Conservation (phyloP, 768 basidiomycete species). For the Mycena galopus region DNA sequence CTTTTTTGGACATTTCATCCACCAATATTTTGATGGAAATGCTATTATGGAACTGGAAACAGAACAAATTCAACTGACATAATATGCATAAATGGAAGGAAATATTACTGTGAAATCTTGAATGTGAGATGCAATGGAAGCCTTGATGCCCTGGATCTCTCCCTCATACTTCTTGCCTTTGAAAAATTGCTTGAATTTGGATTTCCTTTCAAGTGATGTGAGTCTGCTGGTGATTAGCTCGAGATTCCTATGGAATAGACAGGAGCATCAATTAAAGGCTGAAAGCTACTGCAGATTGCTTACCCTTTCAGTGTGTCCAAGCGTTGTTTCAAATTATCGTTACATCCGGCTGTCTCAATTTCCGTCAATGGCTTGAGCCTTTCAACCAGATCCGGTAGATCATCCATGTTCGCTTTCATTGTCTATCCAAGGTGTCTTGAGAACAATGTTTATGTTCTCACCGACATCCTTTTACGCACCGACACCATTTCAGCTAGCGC, state of each 20-base stretch:
- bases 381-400: too few relatives aligned
- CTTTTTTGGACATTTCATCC: not conserved
- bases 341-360: not conserved
- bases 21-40: not conserved
- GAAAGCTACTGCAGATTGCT: not conserved
- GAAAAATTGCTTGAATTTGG: not conserved
- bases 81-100: not conserved
- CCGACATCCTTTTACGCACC: slow-evolving; percentile 4
- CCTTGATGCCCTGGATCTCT: slow-evolving; percentile 14
- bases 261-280: not conserved
- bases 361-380: not conserved
- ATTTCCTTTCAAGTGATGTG: not conserved
- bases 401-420: slow-evolving; percentile 6
- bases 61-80: slow-evolving; percentile 3
- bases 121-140: slow-evolving; percentile 7
- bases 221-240: not conserved
- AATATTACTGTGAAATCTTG: too few relatives aligned
- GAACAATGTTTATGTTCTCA: slow-evolving; percentile 2
- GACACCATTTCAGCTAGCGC: slow-evolving; percentile 14
- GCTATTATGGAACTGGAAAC: not conserved
- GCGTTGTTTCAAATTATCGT: not conserved
- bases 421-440: slow-evolving; percentile 6
- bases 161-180: slow-evolving; percentile 12
- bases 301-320: not conserved
- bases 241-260: slow-evolving; percentile 1